Base-by-base conservation (phyloP, 306 rosid species). In the Crotalaria pallida region DNA sequence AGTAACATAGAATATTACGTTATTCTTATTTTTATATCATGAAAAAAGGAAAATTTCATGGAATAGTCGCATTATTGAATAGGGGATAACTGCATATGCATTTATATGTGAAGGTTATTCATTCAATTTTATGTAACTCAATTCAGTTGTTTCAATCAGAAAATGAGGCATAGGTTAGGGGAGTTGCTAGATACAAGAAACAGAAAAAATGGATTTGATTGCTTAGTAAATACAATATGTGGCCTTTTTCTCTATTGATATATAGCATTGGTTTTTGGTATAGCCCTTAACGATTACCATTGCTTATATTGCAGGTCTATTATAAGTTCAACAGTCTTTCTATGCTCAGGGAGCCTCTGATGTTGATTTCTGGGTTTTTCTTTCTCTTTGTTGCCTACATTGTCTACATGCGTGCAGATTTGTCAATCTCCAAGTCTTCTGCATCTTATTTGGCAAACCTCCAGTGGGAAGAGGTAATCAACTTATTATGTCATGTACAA, bases 391-490 rank as follows among this genome's bases (percentile, higher is more conserved):
- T 91, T 77, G 69, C 97, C 24, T 85, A 92, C 78, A 83, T 89
- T 72, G 72, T 86, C 38, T 95, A 87, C 82, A 73, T 80, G 85
- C 97, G 84, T 69, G 94, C 80, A 24, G 99, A 95, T 79, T 59
- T 91, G 84, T 87, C 97, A 67, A 91, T 95, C 75, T 91, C 99
- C 65, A 95, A 95, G 74, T 86, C 96, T 60, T 95, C 99, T 61
- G 85, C 99, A 17, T 82, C 96, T 75, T 95, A 95, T 83, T 64
- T 95, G 83, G 97, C 97, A 34, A 89, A 87, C 76, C 80, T 88
- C 67, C 97, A 91, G 80, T 91, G 97, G 99, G 99, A 95, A 75
- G 97, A 95, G 87, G 99, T 91, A 76, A 72, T 80, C 61, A 66
- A 24, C 57, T 57, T 33, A 3, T 52, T 50, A 53, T 73, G 26